These are phyloP conservation scores for Globisporangium heterothallicum DNA, from an alignment of 352 stramenopile genomes.

Conservation along the genomic window DNA sequence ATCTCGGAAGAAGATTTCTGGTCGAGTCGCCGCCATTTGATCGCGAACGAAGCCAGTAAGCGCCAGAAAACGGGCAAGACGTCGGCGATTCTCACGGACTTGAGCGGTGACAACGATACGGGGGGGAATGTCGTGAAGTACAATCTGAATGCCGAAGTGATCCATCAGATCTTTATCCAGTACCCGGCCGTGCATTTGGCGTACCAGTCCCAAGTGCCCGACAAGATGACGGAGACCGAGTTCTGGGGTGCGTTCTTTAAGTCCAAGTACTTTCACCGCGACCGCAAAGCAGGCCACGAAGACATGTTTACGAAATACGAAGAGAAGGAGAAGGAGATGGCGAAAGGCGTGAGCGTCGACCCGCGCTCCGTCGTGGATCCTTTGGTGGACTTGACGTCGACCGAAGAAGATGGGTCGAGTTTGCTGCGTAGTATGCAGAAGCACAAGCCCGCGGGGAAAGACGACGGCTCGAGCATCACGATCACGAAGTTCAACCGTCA, in stretches of 20 bases:
- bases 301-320: slow-evolving; percentile 86
- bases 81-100: slow-evolving; percentile 76
- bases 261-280: slow-evolving; percentile 86
- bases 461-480: slow-evolving; percentile 56
- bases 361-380: slow-evolving; percentile 69
- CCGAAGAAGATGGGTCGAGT: slow-evolving; percentile 55
- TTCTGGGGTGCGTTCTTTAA: slow-evolving; percentile 88
- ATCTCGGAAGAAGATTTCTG: slow-evolving; percentile 87
- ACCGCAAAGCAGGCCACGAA: slow-evolving; percentile 74
- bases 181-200: slow-evolving; percentile 83
- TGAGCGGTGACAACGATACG: slow-evolving; percentile 65
- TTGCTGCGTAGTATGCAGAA: slow-evolving; percentile 17
- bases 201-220: slow-evolving; percentile 79
- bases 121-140: slow-evolving; percentile 84
- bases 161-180: slow-evolving; percentile 89
- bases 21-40: slow-evolving; percentile 75
- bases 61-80: slow-evolving; percentile 83
- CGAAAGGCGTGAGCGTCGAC: slow-evolving; percentile 35
- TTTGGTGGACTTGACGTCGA: slow-evolving; percentile 71
- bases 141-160: slow-evolving; percentile 85
- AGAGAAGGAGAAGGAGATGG: slow-evolving; percentile 64
- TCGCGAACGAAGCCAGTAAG: slow-evolving; percentile 80
- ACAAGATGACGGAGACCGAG: slow-evolving; percentile 87
- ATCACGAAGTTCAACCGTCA: slow-evolving; percentile 87
- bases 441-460: slow-evolving; percentile 28